Evolutionary conservation across 2,329 filamentous ascomycete genomes (phyloP).

Genomic region (Trichoderma endophyticum): DNA sequence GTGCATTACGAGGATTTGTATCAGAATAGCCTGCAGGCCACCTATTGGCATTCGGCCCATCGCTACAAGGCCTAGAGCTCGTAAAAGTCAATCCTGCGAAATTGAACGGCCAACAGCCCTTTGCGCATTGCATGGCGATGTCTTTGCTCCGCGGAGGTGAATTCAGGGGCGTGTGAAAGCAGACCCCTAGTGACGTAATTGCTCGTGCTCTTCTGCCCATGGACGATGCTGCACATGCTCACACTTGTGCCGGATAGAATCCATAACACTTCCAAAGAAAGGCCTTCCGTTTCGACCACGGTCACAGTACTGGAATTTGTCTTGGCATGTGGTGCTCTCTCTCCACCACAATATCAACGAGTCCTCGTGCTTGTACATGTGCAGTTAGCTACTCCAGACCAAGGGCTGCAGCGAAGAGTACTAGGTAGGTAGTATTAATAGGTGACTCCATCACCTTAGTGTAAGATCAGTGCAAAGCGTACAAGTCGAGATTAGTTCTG

Average conservation of each 20-base stretch:
- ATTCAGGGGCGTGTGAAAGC: neutral
- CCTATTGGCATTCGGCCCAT: neutral
- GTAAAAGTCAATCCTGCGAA: neutral
- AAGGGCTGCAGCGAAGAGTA: neutral
- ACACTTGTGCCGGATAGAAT: neutral
- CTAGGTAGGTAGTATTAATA: neutral
- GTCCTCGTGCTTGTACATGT: neutral
- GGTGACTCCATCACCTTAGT: neutral
- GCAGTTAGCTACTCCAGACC: neutral
- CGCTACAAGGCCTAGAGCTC: neutral
- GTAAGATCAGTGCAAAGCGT: neutral
- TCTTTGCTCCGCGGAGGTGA: neutral
- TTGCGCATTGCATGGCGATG: neutral
- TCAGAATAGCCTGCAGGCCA: neutral
- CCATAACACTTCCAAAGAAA: neutral
- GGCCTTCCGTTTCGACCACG: neutral
- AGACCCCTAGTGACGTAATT: constrained; percentile 7
- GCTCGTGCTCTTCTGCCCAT: neutral
- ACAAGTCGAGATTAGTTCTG: neutral
- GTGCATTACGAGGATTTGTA: neutral
- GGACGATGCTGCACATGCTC: constrained; percentile 5
- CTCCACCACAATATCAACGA: neutral
- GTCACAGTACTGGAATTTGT: neutral
- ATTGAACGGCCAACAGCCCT: constrained; percentile 1
- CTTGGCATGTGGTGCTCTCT: neutral